These are phyloP conservation scores for Fraxinus baroniana DNA, from an alignment of 305 asterid species.

Conservation along the genomic window DNA sequence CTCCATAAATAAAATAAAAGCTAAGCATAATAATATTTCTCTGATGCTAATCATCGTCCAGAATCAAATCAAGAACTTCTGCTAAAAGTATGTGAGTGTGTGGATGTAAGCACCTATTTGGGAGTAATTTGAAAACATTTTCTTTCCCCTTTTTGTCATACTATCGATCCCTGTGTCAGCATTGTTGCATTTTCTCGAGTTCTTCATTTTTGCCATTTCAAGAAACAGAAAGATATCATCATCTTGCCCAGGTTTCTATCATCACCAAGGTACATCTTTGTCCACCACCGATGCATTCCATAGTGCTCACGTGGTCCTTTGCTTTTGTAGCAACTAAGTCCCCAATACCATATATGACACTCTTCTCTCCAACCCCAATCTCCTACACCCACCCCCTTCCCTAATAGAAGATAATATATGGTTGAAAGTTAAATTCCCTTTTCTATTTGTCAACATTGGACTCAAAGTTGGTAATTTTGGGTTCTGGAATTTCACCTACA, in stretches of 20 bases:
- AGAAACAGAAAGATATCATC: background rate
- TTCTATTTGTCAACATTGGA: background rate
- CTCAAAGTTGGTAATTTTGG: background rate
- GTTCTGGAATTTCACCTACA: background rate
- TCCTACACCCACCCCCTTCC: background rate
- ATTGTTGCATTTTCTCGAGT: background rate
- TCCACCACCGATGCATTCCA: background rate
- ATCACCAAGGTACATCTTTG: background rate
- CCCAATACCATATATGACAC: background rate
- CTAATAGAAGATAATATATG: background rate
- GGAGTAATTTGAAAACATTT: background rate
- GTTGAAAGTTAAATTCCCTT: background rate
- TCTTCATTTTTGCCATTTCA: background rate
- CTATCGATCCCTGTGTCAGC: background rate
- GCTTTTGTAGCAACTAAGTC: background rate
- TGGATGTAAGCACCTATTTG: background rate
- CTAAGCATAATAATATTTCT: background rate
- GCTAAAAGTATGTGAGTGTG: background rate
- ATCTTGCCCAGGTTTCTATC: background rate
- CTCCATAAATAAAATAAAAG: background rate
- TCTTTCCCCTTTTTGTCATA: background rate
- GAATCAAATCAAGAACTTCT: background rate
- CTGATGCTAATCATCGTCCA: background rate
- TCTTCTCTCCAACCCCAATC: background rate
- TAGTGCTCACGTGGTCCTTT: background rate